Evolutionary conservation across 495 filamentous ascomycete species (phyloP).

Genomic region (Aspergillus cavernicola): DNA sequence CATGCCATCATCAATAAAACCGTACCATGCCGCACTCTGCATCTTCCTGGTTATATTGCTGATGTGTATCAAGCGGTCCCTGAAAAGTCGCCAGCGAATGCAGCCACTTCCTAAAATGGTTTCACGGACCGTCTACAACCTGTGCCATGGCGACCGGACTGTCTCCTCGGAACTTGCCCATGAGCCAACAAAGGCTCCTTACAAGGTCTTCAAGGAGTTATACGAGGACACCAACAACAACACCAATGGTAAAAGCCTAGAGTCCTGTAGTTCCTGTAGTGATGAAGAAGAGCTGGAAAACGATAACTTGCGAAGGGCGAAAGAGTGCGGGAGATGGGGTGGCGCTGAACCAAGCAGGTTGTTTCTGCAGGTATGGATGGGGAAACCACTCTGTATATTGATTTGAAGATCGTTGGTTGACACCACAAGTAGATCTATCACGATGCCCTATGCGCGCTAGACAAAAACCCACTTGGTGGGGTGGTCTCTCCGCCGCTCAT

Average conservation of each 20-base stretch:
- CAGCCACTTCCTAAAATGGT: constrained; percentile 17
- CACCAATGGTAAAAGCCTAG: too few relatives aligned
- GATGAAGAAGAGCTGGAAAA: constrained; percentile 31
- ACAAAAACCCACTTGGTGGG: constrained; percentile 50
- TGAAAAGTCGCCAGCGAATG: neutral
- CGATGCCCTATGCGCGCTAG: constrained; percentile 59
- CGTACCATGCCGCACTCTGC: neutral
- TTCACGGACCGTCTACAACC: constrained; percentile 38
- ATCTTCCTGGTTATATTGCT: neutral
- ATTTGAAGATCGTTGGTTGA: too few relatives aligned
- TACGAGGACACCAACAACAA: too few relatives aligned
- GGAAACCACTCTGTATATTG: neutral
- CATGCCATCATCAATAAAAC: neutral
- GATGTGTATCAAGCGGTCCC: neutral
- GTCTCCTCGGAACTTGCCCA: constrained; percentile 54
- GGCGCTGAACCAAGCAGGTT: constrained; percentile 58
- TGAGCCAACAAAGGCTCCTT: constrained; percentile 49
- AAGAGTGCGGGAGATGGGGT: constrained; percentile 66
- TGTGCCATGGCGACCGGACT: constrained; percentile 49
- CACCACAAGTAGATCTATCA: constrained; percentile 67
- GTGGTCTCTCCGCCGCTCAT: constrained; percentile 69
- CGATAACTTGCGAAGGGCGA: constrained; percentile 33
- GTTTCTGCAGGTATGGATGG: constrained; percentile 52
- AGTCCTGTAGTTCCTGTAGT: too few relatives aligned
- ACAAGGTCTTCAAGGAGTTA: constrained; percentile 51